Evolutionary conservation across 2,329 filamentous ascomycete genomes (phyloP).

Genomic region (Cercospora zeae-maydis): DNA sequence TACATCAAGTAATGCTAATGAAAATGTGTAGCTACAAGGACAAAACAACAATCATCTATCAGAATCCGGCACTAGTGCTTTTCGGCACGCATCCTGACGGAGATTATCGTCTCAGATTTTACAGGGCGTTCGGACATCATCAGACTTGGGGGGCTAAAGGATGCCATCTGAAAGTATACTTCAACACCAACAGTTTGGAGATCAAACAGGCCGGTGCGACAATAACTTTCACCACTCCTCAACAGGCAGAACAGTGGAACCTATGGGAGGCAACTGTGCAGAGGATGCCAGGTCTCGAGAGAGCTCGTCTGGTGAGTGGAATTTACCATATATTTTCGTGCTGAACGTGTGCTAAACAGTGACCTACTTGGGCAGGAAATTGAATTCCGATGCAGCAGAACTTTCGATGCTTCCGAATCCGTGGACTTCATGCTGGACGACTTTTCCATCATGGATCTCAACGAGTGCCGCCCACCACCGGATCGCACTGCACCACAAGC

Average conservation of each 20-base stretch:
- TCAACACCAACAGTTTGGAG: neutral
- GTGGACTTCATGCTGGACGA: constrained; percentile 1
- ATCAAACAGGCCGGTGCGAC: neutral
- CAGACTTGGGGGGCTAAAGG: neutral
- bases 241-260: neutral
- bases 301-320: neutral
- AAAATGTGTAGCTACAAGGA: neutral
- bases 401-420: neutral
- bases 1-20: neutral
- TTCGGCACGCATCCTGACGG: neutral
- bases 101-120: neutral
- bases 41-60: neutral
- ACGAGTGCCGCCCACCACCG: neutral
- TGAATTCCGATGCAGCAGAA: neutral
- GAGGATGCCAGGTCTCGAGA: neutral
- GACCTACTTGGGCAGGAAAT: neutral
- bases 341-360: neutral
- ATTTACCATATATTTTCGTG: neutral
- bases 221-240: neutral
- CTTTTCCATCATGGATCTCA: neutral
- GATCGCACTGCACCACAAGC: neutral
- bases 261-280: neutral
- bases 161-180: neutral
- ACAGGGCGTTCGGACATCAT: neutral
- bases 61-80: neutral